Percentiles rank a stretch among this genome's conserved stretches.
These are phyloP conservation scores for Parmelia sp. DNA, from an alignment of 495 filamentous ascomycete species.

Conservation along the genomic window DNA sequence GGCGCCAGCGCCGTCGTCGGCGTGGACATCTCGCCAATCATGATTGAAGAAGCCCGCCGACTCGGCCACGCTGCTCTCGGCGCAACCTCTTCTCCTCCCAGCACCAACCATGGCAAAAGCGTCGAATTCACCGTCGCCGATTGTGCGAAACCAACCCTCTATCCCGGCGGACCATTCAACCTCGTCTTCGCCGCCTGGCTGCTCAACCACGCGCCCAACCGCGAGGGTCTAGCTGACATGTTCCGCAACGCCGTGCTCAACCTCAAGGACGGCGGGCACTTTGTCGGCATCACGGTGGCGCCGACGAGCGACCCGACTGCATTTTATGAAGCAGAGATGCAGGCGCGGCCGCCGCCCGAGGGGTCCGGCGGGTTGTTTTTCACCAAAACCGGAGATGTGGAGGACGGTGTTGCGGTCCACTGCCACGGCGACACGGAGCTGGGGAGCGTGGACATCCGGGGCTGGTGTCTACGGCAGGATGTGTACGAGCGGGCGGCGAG, in stretches of 20 bases:
- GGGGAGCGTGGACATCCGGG: background rate
- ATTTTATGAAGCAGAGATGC: background rate
- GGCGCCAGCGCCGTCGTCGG: conserved; percentile 31
- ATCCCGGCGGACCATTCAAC: conserved; percentile 34
- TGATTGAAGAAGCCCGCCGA: conserved; percentile 29
- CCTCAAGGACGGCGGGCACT: conserved; percentile 30
- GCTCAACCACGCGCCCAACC: conserved; percentile 35
- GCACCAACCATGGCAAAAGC: no score
- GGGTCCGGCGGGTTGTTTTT: background rate
- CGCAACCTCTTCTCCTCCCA: background rate
- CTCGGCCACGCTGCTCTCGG: no score
- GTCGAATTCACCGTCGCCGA: conserved; percentile 25
- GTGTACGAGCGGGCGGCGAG: conserved; percentile 22
- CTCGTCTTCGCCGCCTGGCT: conserved; percentile 36
- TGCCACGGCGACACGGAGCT: background rate
- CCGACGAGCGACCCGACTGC: conserved; percentile 22
- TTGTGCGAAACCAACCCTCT: conserved; percentile 19
- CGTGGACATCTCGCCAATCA: conserved; percentile 31
- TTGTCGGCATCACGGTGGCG: conserved; percentile 31
- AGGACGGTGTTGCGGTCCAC: conserved; percentile 15
- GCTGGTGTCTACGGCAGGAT: conserved; percentile 19
- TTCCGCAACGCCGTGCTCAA: conserved; percentile 33
- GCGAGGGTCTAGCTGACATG: conserved; percentile 28
- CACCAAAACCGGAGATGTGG: conserved; percentile 12
- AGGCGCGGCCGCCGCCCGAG: background rate